phyloP scores from a whole-genome alignment of 352 stramenopile species.

The Globisporangium perplexum region DNA sequence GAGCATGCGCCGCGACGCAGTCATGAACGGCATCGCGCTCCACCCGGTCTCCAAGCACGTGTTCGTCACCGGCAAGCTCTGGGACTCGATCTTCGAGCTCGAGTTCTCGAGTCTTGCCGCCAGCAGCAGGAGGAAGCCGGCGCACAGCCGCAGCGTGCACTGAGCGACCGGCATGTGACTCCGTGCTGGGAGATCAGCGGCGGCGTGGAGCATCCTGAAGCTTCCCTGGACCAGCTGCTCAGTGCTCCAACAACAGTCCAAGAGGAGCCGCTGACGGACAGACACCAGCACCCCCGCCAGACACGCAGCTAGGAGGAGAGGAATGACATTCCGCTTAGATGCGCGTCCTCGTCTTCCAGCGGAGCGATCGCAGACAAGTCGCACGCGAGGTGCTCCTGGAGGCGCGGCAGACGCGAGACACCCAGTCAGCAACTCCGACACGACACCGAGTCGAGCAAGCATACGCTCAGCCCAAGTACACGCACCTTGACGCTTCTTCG shows the following conservation, averaged over 20 bases:
- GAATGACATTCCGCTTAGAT: conserved; percentile 15
- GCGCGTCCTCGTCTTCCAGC: conserved; percentile 12
- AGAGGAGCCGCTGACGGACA: no score
- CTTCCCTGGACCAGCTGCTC: no score
- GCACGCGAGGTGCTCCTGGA: conserved; percentile 15
- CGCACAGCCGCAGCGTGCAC: not conserved
- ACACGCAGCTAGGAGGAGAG: conserved; percentile 10
- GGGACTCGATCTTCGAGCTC: conserved; percentile 82
- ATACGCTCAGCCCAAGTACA: not conserved
- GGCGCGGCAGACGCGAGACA: no score
- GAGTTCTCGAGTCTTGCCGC: conserved; percentile 49
- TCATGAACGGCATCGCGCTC: conserved; percentile 89
- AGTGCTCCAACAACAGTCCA: no score
- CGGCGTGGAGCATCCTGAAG: no score
- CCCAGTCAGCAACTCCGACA: no score
- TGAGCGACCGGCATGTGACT: conserved; percentile 3
- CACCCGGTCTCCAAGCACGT: conserved; percentile 52
- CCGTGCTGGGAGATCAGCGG: no score
- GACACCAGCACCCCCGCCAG: no score
- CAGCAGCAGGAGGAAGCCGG: not conserved
- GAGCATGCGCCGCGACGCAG: conserved; percentile 43
- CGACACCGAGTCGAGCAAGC: no score
- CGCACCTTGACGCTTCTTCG: not conserved
- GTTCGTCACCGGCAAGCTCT: conserved; percentile 79
- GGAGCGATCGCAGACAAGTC: conserved; percentile 16